Evolutionary conservation across 139 green algal species (phyloP), one percentile per base, ranked within the genome.

Genomic region (Limnomonas spitsbergensis): DNA sequence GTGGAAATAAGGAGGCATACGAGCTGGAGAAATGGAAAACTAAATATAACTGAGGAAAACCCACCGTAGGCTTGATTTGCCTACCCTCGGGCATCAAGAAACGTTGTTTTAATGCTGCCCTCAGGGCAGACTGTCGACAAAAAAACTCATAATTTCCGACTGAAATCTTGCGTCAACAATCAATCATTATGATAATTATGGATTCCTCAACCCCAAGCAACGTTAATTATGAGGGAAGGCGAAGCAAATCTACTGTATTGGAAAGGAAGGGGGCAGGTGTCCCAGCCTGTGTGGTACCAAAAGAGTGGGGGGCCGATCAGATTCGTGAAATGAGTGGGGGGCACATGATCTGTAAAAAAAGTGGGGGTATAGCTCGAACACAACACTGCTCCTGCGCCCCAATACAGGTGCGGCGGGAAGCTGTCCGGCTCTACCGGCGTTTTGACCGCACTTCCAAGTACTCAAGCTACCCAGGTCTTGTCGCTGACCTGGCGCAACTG

Each of bases 401-500:
- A 61, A 36, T 20, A 38, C 56, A 70, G 56, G 56, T 40, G 14
- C 47, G 20, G 47, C 27, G 73, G 7, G 79, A 90, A 75, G 85
- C 88, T 3, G 61, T 69, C 27, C 9, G 37, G 35, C 78, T 95
- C 42, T 95, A 88, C 69, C 37, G 78, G 35, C 47, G 81, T 35
- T 80, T 89, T 54, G 78, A 85, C 66, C 75, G 82, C 29, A 71
- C 66, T 31, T 83, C 73, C 4, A 42, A 47, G 27, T 69, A 61
- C 26, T 83, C 69, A n/a, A 89, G 94, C 73, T 95, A 81, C 76
- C 84, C 73, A 26, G 39, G 24, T 31, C 56, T 89, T 38, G 3
- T 29, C 24, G 72, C 36, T 0, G 84, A 86, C 32, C 52, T 89
- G 53, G 14, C 82, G 42, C 75, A 81, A 14, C 68, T 89, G 40